phyloP scores from a whole-genome alignment of 2,329 filamentous ascomycete species.

The Tothia fuscella region DNA sequence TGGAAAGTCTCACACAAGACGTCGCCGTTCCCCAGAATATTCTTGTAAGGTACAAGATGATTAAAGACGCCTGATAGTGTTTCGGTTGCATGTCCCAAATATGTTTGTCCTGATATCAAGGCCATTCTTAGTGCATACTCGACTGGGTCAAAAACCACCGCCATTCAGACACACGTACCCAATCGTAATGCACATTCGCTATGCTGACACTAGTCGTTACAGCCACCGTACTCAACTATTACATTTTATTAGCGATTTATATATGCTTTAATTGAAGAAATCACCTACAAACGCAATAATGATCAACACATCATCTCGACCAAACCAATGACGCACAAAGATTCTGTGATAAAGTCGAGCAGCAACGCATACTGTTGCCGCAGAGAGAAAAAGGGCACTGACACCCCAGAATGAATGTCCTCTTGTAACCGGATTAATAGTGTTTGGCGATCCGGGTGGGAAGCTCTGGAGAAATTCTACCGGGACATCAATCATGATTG shows the following conservation, averaged over 20 bases:
- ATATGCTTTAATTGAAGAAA: too few species aligned
- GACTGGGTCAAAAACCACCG: too few species aligned
- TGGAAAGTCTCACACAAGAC: constrained; percentile 31
- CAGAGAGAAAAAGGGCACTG: constrained; percentile 4
- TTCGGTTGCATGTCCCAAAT: constrained; percentile 10
- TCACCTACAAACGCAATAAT: constrained; percentile 9
- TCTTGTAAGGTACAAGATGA: constrained; percentile 31
- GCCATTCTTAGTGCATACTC: too few species aligned
- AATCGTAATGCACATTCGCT: constrained; percentile 9
- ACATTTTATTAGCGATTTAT: too few species aligned
- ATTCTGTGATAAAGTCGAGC: constrained; percentile 8
- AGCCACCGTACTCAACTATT: constrained; percentile 8
- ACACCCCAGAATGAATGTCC: constrained; percentile 2
- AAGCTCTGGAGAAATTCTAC: too few species aligned
- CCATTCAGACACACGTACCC: too few species aligned
- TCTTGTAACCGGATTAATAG: constrained; percentile 8
- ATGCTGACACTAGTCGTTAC: constrained; percentile 5
- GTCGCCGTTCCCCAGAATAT: constrained; percentile 30
- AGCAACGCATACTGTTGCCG: constrained; percentile 1
- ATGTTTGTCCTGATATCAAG: too few species aligned
- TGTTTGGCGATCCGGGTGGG: too few species aligned
- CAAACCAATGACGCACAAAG: constrained; percentile 10
- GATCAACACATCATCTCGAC: constrained; percentile 11
- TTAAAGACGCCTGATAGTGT: not conserved
- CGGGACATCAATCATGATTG: too few species aligned